These are phyloP conservation scores for Melastoma malabathricum DNA, from an alignment of 345 rosid genomes.

Conservation along the genomic window DNA sequence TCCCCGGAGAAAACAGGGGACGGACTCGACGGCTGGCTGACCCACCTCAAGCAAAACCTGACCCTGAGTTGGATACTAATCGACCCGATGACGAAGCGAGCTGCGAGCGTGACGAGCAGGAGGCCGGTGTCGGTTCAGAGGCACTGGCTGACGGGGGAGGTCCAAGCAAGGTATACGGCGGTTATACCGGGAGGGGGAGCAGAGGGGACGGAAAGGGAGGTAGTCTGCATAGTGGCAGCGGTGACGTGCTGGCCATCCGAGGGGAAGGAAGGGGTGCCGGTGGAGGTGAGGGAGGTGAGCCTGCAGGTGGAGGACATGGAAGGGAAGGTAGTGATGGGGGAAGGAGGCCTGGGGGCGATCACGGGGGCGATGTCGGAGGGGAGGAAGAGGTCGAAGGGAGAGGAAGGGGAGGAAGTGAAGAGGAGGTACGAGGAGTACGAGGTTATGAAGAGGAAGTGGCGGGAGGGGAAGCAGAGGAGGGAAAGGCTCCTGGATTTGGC, in stretches of 20 bases:
- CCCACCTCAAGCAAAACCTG: constrained; percentile 37
- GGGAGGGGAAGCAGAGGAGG: constrained; percentile 14
- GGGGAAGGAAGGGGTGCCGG: constrained; percentile 42
- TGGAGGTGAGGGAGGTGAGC: constrained; percentile 60
- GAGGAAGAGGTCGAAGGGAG: constrained; percentile 24
- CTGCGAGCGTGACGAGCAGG: constrained; percentile 46
- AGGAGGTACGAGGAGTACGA: constrained; percentile 26
- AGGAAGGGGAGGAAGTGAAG: constrained; percentile 17
- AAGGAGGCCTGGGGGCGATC: constrained; percentile 45
- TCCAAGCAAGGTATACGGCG: constrained; percentile 34
- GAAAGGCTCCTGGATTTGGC: constrained; percentile 27
- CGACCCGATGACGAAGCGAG: constrained; percentile 42
- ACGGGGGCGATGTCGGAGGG: constrained; percentile 29
- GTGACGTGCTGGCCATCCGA: constrained; percentile 21
- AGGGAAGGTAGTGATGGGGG: constrained; percentile 53
- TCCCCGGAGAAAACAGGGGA: not conserved
- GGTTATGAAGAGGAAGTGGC: constrained; percentile 29
- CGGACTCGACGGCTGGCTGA: constrained; percentile 25
- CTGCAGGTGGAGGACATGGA: constrained; percentile 68
- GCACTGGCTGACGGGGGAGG: constrained; percentile 62
- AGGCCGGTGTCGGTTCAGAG: constrained; percentile 44
- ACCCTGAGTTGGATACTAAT: constrained; percentile 54
- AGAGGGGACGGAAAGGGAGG: constrained; percentile 14
- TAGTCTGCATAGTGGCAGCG: constrained; percentile 26
- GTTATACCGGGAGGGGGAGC: constrained; percentile 17